phyloP scores from a whole-genome alignment of 176 grass and related monocot genomes.

The Stipa capillata region DNA sequence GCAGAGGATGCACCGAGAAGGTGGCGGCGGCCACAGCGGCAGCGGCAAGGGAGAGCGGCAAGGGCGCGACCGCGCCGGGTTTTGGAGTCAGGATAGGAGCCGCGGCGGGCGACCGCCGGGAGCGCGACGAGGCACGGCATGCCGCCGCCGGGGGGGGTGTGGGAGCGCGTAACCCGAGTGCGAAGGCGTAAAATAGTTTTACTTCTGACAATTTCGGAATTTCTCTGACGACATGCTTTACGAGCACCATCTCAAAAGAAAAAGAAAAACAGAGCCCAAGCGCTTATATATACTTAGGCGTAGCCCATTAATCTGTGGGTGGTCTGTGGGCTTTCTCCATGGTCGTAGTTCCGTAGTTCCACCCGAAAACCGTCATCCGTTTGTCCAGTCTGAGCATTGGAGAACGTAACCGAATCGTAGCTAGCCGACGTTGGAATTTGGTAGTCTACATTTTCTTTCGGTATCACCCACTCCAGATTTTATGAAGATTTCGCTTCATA shows the following conservation, averaged over 20 bases:
- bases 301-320: not conserved
- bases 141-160: not conserved
- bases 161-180: not conserved
- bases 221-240: not conserved
- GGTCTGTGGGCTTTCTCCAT: not conserved
- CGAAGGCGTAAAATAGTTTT: not conserved
- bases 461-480: no score
- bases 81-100: not conserved
- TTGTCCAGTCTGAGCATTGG: no score
- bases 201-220: not conserved
- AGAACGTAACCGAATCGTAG: no score
- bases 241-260: not conserved
- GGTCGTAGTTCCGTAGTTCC: not conserved
- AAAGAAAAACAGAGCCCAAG: not conserved
- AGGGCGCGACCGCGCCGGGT: not conserved
- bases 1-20: slow-evolving; percentile 36
- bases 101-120: not conserved
- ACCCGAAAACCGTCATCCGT: not conserved
- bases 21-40: slow-evolving; percentile 36
- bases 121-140: slow-evolving; percentile 6
- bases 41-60: slow-evolving; percentile 8
- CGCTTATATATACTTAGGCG: not conserved
- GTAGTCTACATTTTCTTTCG: no score
- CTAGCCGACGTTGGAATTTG: no score
- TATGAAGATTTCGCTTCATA: no score